Base-by-base conservation (phyloP, 2,329 filamentous ascomycete genomes). In the Cladophialophora exuberans region DNA sequence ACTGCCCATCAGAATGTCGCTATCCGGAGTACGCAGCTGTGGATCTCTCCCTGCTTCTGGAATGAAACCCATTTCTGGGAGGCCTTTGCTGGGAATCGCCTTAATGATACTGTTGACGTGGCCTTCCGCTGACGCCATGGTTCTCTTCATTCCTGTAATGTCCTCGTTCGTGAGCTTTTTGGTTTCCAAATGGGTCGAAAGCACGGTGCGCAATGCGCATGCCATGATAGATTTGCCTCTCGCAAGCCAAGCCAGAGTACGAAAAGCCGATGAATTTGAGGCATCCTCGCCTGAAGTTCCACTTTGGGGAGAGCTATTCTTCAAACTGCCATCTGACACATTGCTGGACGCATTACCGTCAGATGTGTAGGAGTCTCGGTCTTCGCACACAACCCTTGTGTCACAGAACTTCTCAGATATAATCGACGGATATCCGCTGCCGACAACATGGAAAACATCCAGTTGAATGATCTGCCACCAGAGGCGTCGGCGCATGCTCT, bases 381-480 rank as follows among this genome's bases (percentile, higher is more conserved):
- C 67, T 62, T 78, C 76, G 41, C 72, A 77, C 3, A 73, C 71
- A 51, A 74, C 70, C 6, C 72, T 67, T 1, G 78, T 76, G 61
- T 80, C 76, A 70, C 74, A 78, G 33, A 75, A 77, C 44, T 72
- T 72, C 49, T 79, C 75, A 31, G 76, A 75, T 11, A 79, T 72
- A 20, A 77, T 63, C 6, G 76, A 76, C 5, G 76, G 76, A 10
- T 79, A 65, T 2, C 76, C 76, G 44, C 75, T 76, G 3, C 76
- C 76, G 67, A 78, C 76, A 2, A 76, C 73, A n/a, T 79, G 72
- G 70, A n/a, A 74, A 67, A 57, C 75, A 64, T 88, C 85, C 0
- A 87, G 69, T 15, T 84, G 73, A 62, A 67, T 67, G 15, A 73
- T 54, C 26, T 57, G 54, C 68, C 70, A 72, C 72, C 72, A 75